A percentile compares a stretch with the other conserved stretches of the same genome.
phyloP scores from a whole-genome alignment of 371 early-diverging fungal species.

The Zychaea mexicana region DNA sequence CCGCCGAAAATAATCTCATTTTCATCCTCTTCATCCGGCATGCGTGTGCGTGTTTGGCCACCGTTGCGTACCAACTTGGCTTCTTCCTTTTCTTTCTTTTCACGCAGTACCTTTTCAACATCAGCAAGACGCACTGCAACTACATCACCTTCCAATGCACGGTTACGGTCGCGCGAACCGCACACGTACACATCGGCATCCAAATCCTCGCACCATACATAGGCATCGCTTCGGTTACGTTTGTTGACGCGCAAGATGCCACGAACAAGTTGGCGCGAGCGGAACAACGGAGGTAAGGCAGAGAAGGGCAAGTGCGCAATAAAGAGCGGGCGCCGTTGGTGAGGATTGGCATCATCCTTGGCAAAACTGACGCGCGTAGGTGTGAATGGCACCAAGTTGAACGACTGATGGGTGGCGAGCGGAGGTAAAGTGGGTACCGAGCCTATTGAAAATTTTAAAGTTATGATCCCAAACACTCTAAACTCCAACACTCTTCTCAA shows the following conservation, averaged over 20 bases:
- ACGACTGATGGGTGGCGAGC: slow-evolving; percentile 11
- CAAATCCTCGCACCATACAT: slow-evolving; percentile 73
- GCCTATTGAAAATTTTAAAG: slow-evolving; percentile 2
- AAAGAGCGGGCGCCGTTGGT: slow-evolving; percentile 54
- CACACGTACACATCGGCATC: slow-evolving; percentile 74
- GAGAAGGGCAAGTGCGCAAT: slow-evolving; percentile 58
- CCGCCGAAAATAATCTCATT: slow-evolving; percentile 51
- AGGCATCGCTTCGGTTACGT: slow-evolving; percentile 78
- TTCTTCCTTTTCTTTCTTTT: slow-evolving; percentile 56
- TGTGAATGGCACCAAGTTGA: slow-evolving; percentile 47
- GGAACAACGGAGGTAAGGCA: slow-evolving; percentile 50
- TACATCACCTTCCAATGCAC: slow-evolving; percentile 85
- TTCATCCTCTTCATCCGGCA: slow-evolving; percentile 49
- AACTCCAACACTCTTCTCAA: neutral
- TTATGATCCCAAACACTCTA: neutral
- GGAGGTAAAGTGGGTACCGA: slow-evolving; percentile 12
- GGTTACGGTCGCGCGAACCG: slow-evolving; percentile 76
- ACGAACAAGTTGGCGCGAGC: slow-evolving; percentile 47
- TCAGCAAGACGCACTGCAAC: slow-evolving; percentile 77
- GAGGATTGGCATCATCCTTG: slow-evolving; percentile 46
- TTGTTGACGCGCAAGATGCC: slow-evolving; percentile 85
- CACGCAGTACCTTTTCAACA: slow-evolving; percentile 59
- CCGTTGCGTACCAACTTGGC: slow-evolving; percentile 49
- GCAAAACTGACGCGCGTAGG: slow-evolving; percentile 45
- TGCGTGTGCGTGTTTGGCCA: slow-evolving; percentile 32